These are phyloP conservation scores for Trypanosoma cruzi DNA, from an alignment of 208 protist species.

Conservation along the genomic window DNA sequence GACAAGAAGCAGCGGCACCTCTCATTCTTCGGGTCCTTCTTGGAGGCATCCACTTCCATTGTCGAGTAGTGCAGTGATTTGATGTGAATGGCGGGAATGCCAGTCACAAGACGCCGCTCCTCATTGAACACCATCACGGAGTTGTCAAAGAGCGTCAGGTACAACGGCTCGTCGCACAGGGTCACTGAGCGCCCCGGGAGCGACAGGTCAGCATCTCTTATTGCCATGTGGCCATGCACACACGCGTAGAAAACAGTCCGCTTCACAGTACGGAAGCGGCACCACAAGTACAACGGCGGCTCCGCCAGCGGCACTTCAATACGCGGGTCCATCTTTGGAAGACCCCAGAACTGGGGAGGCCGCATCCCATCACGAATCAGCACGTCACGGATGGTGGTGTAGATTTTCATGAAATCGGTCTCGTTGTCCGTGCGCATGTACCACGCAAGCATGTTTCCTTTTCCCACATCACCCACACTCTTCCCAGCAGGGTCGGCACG, in stretches of 20 bases:
- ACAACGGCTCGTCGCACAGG: background rate
- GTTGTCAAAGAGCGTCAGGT: slow-evolving; percentile 5
- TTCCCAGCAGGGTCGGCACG: background rate
- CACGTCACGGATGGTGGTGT: slow-evolving; percentile 41
- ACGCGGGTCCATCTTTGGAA: slow-evolving; percentile 45
- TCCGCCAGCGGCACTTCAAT: slow-evolving; percentile 37
- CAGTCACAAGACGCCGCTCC: background rate
- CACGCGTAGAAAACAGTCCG: slow-evolving; percentile 49
- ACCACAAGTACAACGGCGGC: slow-evolving; percentile 38
- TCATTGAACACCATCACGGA: slow-evolving; percentile 12
- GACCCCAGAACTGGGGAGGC: slow-evolving; percentile 36
- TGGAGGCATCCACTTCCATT: background rate
- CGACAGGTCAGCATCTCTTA: background rate
- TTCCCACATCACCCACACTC: background rate
- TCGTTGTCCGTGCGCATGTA: slow-evolving; percentile 3
- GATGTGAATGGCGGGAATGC: background rate
- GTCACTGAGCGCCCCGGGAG: background rate
- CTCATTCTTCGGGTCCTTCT: background rate
- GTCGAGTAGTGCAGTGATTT: background rate
- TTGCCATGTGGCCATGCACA: slow-evolving; percentile 36
- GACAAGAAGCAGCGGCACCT: background rate
- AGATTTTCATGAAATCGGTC: slow-evolving; percentile 41
- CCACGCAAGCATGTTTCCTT: slow-evolving; percentile 5
- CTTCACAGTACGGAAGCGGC: slow-evolving; percentile 32
- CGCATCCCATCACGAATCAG: slow-evolving; percentile 42